These are phyloP conservation scores for Suillus variegatus DNA, from an alignment of 768 basidiomycete species.

Conservation along the genomic window DNA sequence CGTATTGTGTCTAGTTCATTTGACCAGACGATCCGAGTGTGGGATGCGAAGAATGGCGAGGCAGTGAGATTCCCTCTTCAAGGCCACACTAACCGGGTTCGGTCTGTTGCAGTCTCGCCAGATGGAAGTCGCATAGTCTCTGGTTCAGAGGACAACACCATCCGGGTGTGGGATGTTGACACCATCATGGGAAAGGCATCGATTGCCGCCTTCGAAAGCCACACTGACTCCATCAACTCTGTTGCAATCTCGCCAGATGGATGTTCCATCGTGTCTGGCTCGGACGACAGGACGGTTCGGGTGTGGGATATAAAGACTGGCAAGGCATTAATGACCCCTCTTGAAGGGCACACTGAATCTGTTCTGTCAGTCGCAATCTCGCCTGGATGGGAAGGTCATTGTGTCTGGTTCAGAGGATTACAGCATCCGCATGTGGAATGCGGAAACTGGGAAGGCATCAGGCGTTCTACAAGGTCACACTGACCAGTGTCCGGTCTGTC, in stretches of 20 bases:
- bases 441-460: background rate
- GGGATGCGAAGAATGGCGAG: background rate
- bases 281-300: background rate
- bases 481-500: background rate
- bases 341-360: background rate
- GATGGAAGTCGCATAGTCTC: background rate
- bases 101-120: background rate
- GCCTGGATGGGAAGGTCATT: background rate
- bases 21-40: background rate
- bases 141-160: background rate
- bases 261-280: background rate
- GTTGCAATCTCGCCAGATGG: background rate
- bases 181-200: background rate
- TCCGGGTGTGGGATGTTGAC: background rate
- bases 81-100: background rate
- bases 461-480: background rate
- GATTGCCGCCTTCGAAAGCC: background rate
- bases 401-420: constrained; percentile 12
- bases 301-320: background rate
- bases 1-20: background rate
- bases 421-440: background rate
- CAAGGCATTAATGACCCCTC: background rate
- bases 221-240: background rate
- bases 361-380: background rate
- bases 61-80: background rate